Evolutionary conservation across 2,329 filamentous ascomycete genomes (phyloP), one percentile per base, ranked within the genome.

Genomic region (Sphaerulina vaccinii): DNA sequence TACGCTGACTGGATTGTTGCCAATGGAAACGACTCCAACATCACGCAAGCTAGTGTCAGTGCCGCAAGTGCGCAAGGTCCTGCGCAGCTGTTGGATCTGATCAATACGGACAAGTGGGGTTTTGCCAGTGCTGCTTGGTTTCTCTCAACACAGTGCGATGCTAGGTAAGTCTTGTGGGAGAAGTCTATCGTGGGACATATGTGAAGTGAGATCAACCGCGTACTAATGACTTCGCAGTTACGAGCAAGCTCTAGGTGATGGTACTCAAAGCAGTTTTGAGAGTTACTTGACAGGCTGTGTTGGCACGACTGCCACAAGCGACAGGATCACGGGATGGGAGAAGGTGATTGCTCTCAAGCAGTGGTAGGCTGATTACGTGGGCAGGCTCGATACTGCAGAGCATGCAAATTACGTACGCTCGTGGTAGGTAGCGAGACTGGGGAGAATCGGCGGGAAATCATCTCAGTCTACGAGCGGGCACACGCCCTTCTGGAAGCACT

Each of bases 121-220:
- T 86, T 84, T 63, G 82, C 73, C 0, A 78, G 74, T 11, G 83
- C 77, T 2, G 78, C 80, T 6, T 86, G 84, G 84, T 86, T 80
- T 62, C 63, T 84, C 43, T 75, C 66, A 10, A 79, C 73, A 0
- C 73, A 84, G 64, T 86, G 83, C 63, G 63, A 58, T 1, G 60
- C 62, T 0, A 66, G 61, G n/a, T 71, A n/a, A n/a, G n/a, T n/a
- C n/a, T n/a, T n/a, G n/a, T n/a, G n/a, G n/a, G n/a, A n/a, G n/a
- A n/a, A n/a, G n/a, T n/a, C n/a, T n/a, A n/a, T n/a, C n/a, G n/a
- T n/a, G n/a, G n/a, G n/a, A n/a, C n/a, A n/a, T n/a, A n/a, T n/a
- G n/a, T n/a, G n/a, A n/a, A n/a, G n/a, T n/a, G n/a, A n/a, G n/a
- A n/a, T n/a, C n/a, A n/a, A n/a, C n/a, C n/a, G n/a, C n/a, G n/a